Evolutionary conservation across 2,329 filamentous ascomycete species (phyloP), one percentile per base, ranked within the genome.

Genomic region (Sclerotinia trifoliorum): DNA sequence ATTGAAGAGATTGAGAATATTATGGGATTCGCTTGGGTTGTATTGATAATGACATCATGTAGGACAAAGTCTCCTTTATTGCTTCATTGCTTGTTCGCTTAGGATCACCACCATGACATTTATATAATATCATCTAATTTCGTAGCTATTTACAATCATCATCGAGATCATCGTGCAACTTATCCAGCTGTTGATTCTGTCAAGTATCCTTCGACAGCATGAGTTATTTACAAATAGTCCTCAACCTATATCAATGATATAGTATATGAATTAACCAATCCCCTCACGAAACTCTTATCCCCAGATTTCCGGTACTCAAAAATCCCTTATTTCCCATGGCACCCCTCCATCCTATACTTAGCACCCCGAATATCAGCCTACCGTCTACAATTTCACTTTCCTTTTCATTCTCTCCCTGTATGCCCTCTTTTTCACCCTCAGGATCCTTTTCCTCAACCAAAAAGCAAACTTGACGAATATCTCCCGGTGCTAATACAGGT

Each of bases 251-350:
- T 58, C 19, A 44, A 58, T 13, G 7, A 11, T 2, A 24, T 24
- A 26, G 17, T 5, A 29, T 49, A 32, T 10, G 21, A 49, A 32
- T 19, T 5, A 61, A 5, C n/a, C 5, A 61, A 24, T n/a, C 3
- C 21, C 1, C 26, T 62, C 5, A 62, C 21, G 26, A 49, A 19
- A 63, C 26, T 24, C 84, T 83, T 67, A 85, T 84, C 17, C 86
- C 86, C 71, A 96, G 81, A 83, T 90, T 94, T 13, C 94, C 94
- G 8, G 95, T 99, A 56, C 90, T 93, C 77, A 99, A 81, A 74
- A 88, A 94, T 0, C 95, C 95, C 74, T 87, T 86, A 79, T 94
- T 95, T 0, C 95, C 95, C 90, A 97, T 94, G 70, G 91, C 87
- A 49, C 91, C 90, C 71, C 92, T 85, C 95, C 95, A 99, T 66